A percentile compares a stretch with the other conserved stretches of the same genome.
Conservation (phyloP, 768 basidiomycete genomes). For the Tylopilus rubrobrunneus region DNA sequence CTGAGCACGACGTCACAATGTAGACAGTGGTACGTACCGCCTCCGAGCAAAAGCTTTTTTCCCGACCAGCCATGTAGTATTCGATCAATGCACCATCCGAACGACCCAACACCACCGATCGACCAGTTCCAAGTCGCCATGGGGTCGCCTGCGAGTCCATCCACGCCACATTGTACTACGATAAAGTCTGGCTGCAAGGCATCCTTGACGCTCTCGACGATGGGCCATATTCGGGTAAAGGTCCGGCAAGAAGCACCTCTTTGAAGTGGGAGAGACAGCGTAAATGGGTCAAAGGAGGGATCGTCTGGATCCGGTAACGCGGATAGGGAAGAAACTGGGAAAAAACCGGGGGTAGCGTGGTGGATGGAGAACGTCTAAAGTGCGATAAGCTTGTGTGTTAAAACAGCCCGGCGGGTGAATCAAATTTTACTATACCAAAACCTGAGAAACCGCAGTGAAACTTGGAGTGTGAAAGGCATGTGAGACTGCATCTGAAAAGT, state of each 20-base stretch:
- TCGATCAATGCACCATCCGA: conserved; percentile 64
- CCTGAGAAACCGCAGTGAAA: conserved; percentile 37
- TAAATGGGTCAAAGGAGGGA: conserved; percentile 49
- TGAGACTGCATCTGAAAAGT: conserved; percentile 87
- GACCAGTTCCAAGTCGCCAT: conserved; percentile 72
- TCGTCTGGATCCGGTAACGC: conserved; percentile 39
- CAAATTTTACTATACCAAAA: conserved; percentile 37
- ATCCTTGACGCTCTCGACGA: conserved; percentile 56
- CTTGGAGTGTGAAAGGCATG: conserved; percentile 58
- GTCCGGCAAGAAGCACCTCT: conserved; percentile 66
- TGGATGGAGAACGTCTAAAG: conserved; percentile 78
- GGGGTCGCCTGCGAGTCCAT: conserved; percentile 83
- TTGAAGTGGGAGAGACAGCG: conserved; percentile 75
- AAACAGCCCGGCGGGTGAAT: neutral
- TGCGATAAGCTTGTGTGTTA: neutral
- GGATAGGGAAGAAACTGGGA: conserved; percentile 58
- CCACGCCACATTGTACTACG: conserved; percentile 83
- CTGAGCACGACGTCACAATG: neutral
- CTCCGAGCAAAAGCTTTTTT: conserved; percentile 70
- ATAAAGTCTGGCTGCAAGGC: conserved; percentile 74
- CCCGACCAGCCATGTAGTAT: conserved; percentile 54
- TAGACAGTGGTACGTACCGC: conserved; percentile 42
- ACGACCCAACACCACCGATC: conserved; percentile 52
- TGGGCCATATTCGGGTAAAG: conserved; percentile 59
- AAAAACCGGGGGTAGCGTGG: conserved; percentile 80